A percentile compares a stretch with the other conserved stretches of the same genome.
Conservation (phyloP, 2,329 filamentous ascomycete genomes). For the Xylaria sp. region DNA sequence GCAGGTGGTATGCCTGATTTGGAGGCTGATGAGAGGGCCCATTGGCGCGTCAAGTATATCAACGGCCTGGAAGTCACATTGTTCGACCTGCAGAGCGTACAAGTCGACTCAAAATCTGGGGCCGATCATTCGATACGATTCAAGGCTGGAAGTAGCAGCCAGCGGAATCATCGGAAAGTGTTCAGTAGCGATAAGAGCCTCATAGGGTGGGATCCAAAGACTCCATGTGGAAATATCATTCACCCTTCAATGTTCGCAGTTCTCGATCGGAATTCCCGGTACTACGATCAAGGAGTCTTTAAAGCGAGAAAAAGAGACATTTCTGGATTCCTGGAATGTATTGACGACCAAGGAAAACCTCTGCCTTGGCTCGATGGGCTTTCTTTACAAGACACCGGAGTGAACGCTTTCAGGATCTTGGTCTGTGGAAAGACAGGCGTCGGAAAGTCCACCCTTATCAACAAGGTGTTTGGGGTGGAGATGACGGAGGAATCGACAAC, state of each 20-base stretch:
- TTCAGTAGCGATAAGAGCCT: slow-evolving; percentile 14
- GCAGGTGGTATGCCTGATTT: slow-evolving; percentile 23
- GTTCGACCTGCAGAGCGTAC: slow-evolving; percentile 32
- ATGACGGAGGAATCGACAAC: slow-evolving; percentile 35
- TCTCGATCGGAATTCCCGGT: slow-evolving; percentile 27
- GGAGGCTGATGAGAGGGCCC: slow-evolving; percentile 20
- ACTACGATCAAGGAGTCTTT: slow-evolving; percentile 31
- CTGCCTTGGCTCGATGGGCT: slow-evolving; percentile 29
- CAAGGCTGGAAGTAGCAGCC: neutral
- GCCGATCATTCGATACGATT: slow-evolving; percentile 23
- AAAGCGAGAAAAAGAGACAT: slow-evolving; percentile 24
- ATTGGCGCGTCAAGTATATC: slow-evolving; percentile 26
- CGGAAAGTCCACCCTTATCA: slow-evolving; percentile 31
- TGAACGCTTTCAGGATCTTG: slow-evolving; percentile 29
- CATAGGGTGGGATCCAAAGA: slow-evolving; percentile 11
- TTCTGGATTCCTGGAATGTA: slow-evolving; percentile 19
- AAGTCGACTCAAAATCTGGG: slow-evolving; percentile 18
- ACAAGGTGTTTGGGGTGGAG: slow-evolving; percentile 33
- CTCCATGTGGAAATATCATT: slow-evolving; percentile 25
- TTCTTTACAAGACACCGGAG: slow-evolving; percentile 20
- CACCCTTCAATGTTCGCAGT: slow-evolving; percentile 27
- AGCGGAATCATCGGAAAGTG: slow-evolving; percentile 18
- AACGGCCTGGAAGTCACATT: slow-evolving; percentile 28
- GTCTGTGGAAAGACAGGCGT: slow-evolving; percentile 34
- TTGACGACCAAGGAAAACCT: slow-evolving; percentile 30